Conservation (phyloP, 1,284 basidiomycete species). For the Pyrrhoderma noxium region DNA sequence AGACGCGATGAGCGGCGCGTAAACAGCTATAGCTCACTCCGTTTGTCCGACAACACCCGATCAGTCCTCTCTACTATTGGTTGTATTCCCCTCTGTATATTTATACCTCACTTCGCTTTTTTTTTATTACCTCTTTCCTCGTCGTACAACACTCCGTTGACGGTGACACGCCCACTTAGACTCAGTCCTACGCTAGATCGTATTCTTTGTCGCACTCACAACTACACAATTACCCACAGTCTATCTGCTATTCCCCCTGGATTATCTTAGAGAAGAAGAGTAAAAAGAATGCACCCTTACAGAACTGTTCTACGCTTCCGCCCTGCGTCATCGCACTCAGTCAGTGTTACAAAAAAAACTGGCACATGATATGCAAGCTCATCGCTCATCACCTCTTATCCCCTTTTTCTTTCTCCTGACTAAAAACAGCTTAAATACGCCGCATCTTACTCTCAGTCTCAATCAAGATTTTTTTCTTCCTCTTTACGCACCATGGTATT, state of each 20-base stretch:
- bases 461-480: constrained; percentile 29
- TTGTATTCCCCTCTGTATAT: not conserved
- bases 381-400: no score
- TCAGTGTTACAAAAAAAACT: no score
- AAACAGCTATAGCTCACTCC: no score
- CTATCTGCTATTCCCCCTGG: no score
- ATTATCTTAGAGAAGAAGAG: no score
- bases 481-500: constrained; percentile 42
- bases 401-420: no score
- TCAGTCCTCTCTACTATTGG: not conserved
- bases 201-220: no score
- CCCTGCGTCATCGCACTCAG: not conserved
- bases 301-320: constrained; percentile 5
- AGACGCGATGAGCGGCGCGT: no score
- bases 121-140: not conserved
- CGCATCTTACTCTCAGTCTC: not conserved
- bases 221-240: no score
- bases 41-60: constrained; percentile 9
- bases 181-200: no score
- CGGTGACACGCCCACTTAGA: no score
- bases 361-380: constrained; percentile 30
- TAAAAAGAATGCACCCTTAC: no score
- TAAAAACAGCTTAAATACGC: not conserved
- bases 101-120: not conserved
- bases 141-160: not conserved